phyloP scores from a whole-genome alignment of 2,329 filamentous ascomycete species.

The Penicillium sp. region DNA sequence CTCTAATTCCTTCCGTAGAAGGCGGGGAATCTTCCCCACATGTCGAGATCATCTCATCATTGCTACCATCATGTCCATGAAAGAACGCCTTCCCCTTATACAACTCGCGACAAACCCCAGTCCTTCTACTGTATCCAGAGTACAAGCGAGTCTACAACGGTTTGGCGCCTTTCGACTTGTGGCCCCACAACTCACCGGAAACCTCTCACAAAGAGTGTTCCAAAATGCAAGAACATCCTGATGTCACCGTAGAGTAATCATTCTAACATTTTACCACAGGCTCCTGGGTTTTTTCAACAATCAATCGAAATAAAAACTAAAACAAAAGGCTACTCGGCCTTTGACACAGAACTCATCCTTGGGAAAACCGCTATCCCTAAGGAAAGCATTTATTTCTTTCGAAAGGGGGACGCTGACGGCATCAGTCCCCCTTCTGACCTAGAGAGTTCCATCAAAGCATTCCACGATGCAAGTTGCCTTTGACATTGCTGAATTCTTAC shows the following conservation, averaged over 20 bases:
- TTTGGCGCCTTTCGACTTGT: constrained; percentile 9
- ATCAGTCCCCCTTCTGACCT: background rate
- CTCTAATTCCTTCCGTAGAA: background rate
- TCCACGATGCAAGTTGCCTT: background rate
- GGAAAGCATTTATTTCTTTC: background rate
- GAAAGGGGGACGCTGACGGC: background rate
- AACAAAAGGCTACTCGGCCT: background rate
- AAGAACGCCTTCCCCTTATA: constrained; percentile 1
- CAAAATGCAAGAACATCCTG: background rate
- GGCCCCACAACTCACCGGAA: constrained; percentile 4
- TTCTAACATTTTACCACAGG: background rate
- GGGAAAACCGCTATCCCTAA: background rate
- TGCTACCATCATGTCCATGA: background rate
- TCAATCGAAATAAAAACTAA: background rate
- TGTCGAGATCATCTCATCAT: background rate
- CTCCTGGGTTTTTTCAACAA: background rate
- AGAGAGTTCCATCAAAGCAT: background rate
- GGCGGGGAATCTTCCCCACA: background rate
- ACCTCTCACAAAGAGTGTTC: constrained; percentile 4
- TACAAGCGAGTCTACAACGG: background rate
- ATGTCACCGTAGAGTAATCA: background rate
- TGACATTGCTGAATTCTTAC: background rate
- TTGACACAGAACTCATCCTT: background rate
- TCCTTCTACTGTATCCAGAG: background rate
- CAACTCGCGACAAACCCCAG: background rate